Evolutionary conservation across 371 early-diverging fungal genomes (phyloP).

Genomic region (Mortierella sp.): DNA sequence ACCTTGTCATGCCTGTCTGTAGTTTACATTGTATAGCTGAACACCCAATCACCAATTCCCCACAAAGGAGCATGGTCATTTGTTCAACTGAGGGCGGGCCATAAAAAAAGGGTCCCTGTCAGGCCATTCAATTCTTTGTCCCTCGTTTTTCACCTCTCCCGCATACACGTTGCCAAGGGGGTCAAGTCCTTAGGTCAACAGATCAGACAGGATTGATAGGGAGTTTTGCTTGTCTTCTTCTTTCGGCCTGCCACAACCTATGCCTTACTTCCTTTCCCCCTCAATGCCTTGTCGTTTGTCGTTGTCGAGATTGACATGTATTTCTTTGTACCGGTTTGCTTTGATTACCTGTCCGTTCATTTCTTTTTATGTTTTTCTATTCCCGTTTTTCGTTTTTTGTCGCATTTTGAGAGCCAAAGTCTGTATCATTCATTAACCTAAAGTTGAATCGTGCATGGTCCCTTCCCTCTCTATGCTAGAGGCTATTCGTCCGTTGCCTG

Average conservation of each 20-base stretch:
- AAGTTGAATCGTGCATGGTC: constrained; percentile 3
- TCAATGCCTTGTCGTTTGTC: constrained; percentile 2
- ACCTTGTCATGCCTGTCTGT: neutral
- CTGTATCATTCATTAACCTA: constrained; percentile 4
- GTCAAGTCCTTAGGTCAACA: neutral
- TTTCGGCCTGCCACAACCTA: neutral
- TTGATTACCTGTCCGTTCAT: neutral
- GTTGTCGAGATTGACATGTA: too few relatives aligned
- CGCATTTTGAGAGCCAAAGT: neutral
- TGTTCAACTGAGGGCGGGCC: neutral
- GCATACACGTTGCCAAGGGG: neutral
- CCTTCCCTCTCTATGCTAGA: neutral
- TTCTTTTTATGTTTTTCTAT: neutral
- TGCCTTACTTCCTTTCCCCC: neutral
- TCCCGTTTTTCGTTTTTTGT: neutral
- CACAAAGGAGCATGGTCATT: neutral
- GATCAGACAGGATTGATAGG: neutral
- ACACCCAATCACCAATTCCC: neutral
- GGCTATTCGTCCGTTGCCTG: neutral
- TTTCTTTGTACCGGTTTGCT: neutral
- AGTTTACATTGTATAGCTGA: neutral
- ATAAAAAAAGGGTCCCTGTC: neutral
- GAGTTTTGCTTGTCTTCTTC: neutral
- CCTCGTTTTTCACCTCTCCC: neutral
- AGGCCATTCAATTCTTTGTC: neutral